These are phyloP conservation scores for Eremomyces bilateralis DNA, from an alignment of 495 filamentous ascomycete species.

Conservation along the genomic window DNA sequence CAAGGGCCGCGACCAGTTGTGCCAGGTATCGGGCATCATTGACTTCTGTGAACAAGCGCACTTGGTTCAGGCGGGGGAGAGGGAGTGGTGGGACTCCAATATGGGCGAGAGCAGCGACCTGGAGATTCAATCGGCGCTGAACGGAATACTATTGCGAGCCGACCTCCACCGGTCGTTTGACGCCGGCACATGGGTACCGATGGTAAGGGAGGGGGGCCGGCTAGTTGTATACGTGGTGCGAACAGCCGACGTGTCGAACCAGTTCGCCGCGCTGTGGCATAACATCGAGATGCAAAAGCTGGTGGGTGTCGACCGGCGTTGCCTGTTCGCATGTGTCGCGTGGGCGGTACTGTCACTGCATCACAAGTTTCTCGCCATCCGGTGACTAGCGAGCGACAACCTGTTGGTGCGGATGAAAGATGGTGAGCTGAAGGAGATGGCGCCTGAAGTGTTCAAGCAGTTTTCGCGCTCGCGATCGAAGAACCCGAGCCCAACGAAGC, in stretches of 20 bases:
- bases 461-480: constrained; percentile 4
- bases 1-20: constrained; percentile 3
- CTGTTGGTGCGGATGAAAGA: constrained; percentile 5
- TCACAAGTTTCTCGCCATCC: constrained; percentile 4
- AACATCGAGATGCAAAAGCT: constrained; percentile 6
- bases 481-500: constrained; percentile 3
- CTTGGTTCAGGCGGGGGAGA: constrained; percentile 2
- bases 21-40: constrained; percentile 3
- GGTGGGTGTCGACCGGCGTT: constrained; percentile 5
- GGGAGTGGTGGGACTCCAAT: constrained; percentile 4
- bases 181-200: constrained; percentile 4
- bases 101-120: constrained; percentile 2
- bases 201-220: constrained; percentile 1
- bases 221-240: constrained; percentile 4
- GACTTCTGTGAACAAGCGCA: constrained; percentile 4
- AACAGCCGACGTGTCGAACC: constrained; percentile 5
- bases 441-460: constrained; percentile 2
- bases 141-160: constrained; percentile 3
- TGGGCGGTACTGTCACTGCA: constrained; percentile 4
- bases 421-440: constrained; percentile 5
- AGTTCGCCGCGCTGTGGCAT: constrained; percentile 4
- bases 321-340: constrained; percentile 5
- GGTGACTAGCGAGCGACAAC: constrained; percentile 5
- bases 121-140: constrained; percentile 4
- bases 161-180: constrained; percentile 5